These are phyloP conservation scores for Pichia insulana DNA, from an alignment of 805 yeast species.

Conservation along the genomic window DNA sequence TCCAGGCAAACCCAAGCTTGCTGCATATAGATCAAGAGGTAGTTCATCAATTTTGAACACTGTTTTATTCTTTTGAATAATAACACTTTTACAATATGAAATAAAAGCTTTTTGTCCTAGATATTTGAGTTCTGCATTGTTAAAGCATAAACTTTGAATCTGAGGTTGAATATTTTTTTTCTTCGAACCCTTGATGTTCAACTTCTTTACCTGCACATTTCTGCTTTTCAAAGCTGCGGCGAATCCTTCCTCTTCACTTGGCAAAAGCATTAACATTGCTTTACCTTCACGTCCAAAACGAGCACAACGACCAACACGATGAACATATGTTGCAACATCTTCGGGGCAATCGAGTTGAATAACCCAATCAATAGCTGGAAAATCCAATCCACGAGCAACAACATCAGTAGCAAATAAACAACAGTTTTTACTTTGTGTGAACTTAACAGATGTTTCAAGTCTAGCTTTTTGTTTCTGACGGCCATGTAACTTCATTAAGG, in stretches of 20 bases:
- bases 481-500: constrained; percentile 78
- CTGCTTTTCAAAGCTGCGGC: constrained; percentile 50
- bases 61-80: constrained; percentile 79
- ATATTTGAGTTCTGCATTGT: constrained; percentile 85
- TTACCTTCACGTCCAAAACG: constrained; percentile 80
- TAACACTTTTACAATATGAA: constrained; percentile 78
- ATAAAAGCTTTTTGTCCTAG: constrained; percentile 94
- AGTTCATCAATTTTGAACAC: constrained; percentile 70
- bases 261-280: constrained; percentile 74
- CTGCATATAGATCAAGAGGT: constrained; percentile 79
- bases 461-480: constrained; percentile 87
- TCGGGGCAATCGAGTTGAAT: constrained; percentile 88
- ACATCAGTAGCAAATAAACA: constrained; percentile 86
- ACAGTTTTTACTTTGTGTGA: constrained; percentile 67
- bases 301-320: constrained; percentile 85
- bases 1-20: constrained; percentile 87
- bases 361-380: constrained; percentile 95
- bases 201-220: constrained; percentile 60
- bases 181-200: constrained; percentile 68
- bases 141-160: constrained; percentile 82
- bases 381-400: constrained; percentile 87
- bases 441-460: constrained; percentile 71
- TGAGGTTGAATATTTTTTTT: constrained; percentile 71
- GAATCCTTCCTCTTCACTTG: constrained; percentile 75
- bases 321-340: constrained; percentile 81